A percentile compares a stretch with the other conserved stretches of the same genome.
phyloP scores from a whole-genome alignment of 768 basidiomycete species.

The Mrakia frigida region DNA sequence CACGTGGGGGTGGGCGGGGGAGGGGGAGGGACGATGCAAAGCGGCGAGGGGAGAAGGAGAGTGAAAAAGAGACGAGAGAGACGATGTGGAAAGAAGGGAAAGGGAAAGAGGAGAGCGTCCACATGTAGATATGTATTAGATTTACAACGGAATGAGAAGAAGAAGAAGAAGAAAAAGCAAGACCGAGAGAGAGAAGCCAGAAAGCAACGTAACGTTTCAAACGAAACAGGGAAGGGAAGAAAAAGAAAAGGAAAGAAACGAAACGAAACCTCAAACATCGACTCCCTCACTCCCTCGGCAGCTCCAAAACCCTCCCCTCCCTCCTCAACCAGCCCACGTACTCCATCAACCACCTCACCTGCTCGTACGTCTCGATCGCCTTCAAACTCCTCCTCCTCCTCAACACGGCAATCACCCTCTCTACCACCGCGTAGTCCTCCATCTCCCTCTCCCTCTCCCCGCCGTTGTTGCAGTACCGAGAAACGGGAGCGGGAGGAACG shows the following conservation, averaged over 20 bases:
- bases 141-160: neutral
- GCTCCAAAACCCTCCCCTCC: neutral
- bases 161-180: neutral
- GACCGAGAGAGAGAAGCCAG: neutral
- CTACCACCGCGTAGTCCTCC: slow-evolving; percentile 56
- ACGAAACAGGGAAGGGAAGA: neutral
- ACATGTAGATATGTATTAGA: no score
- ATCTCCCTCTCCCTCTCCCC: slow-evolving; percentile 17
- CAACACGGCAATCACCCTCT: slow-evolving; percentile 66
- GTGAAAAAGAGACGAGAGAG: no score
- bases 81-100: neutral
- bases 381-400: slow-evolving; percentile 74
- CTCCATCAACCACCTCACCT: slow-evolving; percentile 51
- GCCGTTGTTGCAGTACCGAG: neutral
- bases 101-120: neutral
- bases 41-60: no score
- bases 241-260: neutral
- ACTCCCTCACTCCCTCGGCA: neutral
- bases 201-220: no score
- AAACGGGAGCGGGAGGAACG: slow-evolving; percentile 44
- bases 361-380: slow-evolving; percentile 89
- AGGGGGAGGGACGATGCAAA: no score
- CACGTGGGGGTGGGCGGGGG: no score
- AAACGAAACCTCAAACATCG: neutral
- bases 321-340: slow-evolving; percentile 23